Evolutionary conservation across 78 protist genomes (phyloP).

Genomic region (Dictyostelium capitatum): DNA sequence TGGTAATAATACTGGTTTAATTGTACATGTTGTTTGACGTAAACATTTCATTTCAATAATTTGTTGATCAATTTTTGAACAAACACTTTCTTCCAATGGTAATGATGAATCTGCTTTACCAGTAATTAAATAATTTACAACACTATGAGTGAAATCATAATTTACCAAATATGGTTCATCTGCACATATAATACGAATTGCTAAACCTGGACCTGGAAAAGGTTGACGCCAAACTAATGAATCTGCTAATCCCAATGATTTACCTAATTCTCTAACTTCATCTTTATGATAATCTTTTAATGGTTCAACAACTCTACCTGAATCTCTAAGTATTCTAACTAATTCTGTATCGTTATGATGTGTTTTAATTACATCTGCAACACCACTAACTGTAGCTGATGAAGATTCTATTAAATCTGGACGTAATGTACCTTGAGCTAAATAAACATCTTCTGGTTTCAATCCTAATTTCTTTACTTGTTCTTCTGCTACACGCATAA

Average conservation of each 20-base stretch:
- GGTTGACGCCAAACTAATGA: constrained; percentile 97
- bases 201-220: constrained; percentile 99
- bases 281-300: constrained; percentile 96
- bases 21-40: neutral
- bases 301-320: constrained; percentile 95
- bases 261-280: constrained; percentile 96
- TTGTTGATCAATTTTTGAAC: constrained; percentile 34
- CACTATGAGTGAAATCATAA: constrained; percentile 47
- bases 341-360: constrained; percentile 97
- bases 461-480: constrained; percentile 73
- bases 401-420: constrained; percentile 98
- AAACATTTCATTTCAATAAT: constrained; percentile 1
- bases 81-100: neutral
- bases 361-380: constrained; percentile 96
- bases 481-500: constrained; percentile 90
- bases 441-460: constrained; percentile 81
- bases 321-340: constrained; percentile 88
- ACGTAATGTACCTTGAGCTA: constrained; percentile 97
- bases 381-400: constrained; percentile 80
- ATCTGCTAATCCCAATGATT: constrained; percentile 90
- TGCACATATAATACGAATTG: constrained; percentile 94
- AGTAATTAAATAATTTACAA: constrained; percentile 22
- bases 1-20: constrained; percentile 86
- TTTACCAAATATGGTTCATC: constrained; percentile 75
- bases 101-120: neutral